Evolutionary conservation across 1,284 basidiomycete species (phyloP).

Genomic region (Agaricales sp.): DNA sequence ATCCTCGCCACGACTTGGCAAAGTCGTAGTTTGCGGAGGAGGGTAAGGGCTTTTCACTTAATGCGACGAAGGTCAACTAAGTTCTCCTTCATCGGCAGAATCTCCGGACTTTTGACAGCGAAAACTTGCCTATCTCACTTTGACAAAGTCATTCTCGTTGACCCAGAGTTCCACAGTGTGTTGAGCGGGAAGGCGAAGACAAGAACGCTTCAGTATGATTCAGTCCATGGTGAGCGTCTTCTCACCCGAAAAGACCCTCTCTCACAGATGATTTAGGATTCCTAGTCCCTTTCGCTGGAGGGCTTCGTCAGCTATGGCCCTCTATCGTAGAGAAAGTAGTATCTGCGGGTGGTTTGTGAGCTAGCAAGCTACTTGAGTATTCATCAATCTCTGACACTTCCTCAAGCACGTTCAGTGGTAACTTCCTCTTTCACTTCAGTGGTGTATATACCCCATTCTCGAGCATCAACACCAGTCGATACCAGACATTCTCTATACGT

Average conservation of each 20-base stretch:
- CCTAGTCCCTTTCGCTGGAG: conserved; percentile 9
- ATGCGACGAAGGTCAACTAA: neutral
- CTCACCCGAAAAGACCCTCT: neutral
- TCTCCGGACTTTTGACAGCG: conserved; percentile 18
- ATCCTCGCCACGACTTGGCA: conserved; percentile 7
- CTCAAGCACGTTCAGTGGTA: neutral
- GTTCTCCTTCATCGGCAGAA: conserved; percentile 11
- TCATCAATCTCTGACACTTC: neutral
- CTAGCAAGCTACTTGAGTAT: neutral
- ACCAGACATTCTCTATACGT: neutral
- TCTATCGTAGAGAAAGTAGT: conserved; percentile 14
- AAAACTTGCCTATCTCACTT: conserved; percentile 22
- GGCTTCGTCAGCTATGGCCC: conserved; percentile 16
- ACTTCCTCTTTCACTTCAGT: neutral
- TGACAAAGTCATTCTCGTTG: conserved; percentile 22
- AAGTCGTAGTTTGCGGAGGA: conserved; percentile 19
- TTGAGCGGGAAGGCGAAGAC: conserved; percentile 13
- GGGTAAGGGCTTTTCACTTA: conserved; percentile 11
- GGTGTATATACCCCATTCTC: neutral
- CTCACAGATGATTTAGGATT: conserved; percentile 8
- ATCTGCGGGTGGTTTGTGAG: conserved; percentile 11
- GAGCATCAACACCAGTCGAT: neutral
- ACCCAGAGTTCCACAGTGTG: conserved; percentile 17
- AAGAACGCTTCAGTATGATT: conserved; percentile 19
- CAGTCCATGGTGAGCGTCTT: conserved; percentile 15